These are phyloP conservation scores for Termitomyces sp. DNA, from an alignment of 768 basidiomycete genomes.

Conservation along the genomic window DNA sequence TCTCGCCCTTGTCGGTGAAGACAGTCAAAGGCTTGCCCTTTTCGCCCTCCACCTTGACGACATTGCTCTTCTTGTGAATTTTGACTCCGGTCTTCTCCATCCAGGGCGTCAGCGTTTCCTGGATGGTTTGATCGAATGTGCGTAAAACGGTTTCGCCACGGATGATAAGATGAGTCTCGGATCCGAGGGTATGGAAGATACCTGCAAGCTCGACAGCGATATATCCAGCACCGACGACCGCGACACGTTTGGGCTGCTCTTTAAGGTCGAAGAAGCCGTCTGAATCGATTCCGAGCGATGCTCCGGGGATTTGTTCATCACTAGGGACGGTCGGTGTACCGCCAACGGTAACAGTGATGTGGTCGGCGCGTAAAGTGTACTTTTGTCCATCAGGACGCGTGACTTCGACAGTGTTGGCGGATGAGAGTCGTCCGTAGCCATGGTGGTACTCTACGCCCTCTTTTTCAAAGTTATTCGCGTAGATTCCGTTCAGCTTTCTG, in stretches of 20 bases:
- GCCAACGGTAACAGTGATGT: constrained; percentile 82
- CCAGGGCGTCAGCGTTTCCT: constrained; percentile 81
- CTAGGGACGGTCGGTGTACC: constrained; percentile 78
- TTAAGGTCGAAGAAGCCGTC: constrained; percentile 96
- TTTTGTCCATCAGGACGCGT: constrained; percentile 59
- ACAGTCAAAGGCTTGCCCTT: constrained; percentile 72
- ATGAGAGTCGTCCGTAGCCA: constrained; percentile 71
- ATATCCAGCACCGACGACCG: constrained; percentile 94
- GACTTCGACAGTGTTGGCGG: constrained; percentile 68
- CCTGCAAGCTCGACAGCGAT: constrained; percentile 98
- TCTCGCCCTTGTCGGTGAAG: constrained; percentile 68
- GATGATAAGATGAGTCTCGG: constrained; percentile 90
- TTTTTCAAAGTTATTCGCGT: constrained; percentile 81
- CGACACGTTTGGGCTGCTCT: constrained; percentile 89
- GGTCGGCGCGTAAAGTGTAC: constrained; percentile 71
- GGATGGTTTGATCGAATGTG: constrained; percentile 85
- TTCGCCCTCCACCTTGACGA: constrained; percentile 71
- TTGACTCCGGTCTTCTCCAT: constrained; percentile 94
- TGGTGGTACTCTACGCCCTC: constrained; percentile 86
- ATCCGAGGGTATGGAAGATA: constrained; percentile 84
- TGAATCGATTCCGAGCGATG: constrained; percentile 84
- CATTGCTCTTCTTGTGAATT: constrained; percentile 73
- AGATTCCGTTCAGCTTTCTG: constrained; percentile 81
- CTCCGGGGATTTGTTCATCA: constrained; percentile 82
- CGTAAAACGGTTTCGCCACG: constrained; percentile 86